Percentiles rank a stretch among this genome's conserved stretches.
Conservation (phyloP, 768 basidiomycete species). For the Trichaptum fuscoviolaceum region DNA sequence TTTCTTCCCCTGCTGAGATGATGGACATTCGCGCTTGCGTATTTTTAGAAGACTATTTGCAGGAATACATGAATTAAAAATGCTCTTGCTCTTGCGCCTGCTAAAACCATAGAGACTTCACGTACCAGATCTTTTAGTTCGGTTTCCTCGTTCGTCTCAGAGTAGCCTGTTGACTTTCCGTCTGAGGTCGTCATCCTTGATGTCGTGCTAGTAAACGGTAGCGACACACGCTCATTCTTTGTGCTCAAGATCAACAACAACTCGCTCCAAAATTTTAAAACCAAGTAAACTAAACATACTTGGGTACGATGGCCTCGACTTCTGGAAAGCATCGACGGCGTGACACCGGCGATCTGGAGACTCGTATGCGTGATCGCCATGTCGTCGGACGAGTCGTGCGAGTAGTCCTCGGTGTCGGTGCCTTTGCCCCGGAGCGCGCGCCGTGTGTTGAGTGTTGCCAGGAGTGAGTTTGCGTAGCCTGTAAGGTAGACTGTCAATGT, state of each 20-base stretch:
- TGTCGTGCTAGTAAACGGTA: not conserved
- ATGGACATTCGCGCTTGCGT: not conserved
- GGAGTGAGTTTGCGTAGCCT: slow-evolving; percentile 46
- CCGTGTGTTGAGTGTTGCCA: slow-evolving; percentile 40
- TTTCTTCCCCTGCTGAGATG: not conserved
- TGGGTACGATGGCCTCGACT: not conserved
- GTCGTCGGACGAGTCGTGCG: not conserved
- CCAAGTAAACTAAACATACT: not conserved
- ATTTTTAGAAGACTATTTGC: not conserved
- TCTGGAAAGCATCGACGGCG: not conserved
- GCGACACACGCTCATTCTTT: not conserved
- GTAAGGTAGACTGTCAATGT: not conserved
- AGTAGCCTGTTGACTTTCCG: not conserved
- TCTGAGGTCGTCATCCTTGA: not conserved
- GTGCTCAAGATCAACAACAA: not conserved
- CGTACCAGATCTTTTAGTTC: not conserved
- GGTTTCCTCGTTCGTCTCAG: not conserved
- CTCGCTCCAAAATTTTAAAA: not conserved
- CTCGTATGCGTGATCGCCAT: not conserved
- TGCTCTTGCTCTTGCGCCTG: not conserved
- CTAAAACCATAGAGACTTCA: not conserved
- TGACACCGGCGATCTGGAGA: not conserved
- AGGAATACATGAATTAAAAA: not conserved
- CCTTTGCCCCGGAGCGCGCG: slow-evolving; percentile 24
- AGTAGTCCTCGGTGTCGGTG: not conserved